Evolutionary conservation across 768 basidiomycete species (phyloP), one percentile per base, ranked within the genome.

Genomic region (Xerocomus potaroensis): DNA sequence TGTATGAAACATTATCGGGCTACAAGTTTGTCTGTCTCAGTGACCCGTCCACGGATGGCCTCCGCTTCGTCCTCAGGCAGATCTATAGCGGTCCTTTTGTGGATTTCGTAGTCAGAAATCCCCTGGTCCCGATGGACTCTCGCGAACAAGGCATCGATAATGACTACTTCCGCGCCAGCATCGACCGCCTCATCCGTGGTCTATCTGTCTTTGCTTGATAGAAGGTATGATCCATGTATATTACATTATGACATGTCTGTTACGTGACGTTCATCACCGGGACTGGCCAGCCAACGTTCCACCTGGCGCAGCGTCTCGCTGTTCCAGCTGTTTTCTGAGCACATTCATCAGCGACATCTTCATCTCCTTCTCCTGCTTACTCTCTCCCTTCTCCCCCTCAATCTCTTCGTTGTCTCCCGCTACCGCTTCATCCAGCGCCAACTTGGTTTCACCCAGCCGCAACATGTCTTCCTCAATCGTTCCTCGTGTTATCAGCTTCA

Each of bases 391-490:
- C 38, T 72, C 73, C 10, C 73, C 74, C 14, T 78, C 79, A 18
- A 71, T 76, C 27, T 85, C 84, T 8, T 72, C 71, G 36, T 80
- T 67, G 29, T 74, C 66, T 8, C 92, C 92, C 15, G 93, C 92
- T 24, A 98, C 94, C 3, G 93, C 93, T 62, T 93, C 90, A 61
- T 97, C 95, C 11, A 97, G 72, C 14, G 86, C 87, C 44, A 97
- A 72, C 68, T 97, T 97, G 27, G 91, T 93, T 66, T 87, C 75
- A 8, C 91, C 94, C 16, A 97, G 78, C 23, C 76, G 79, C 29
- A 92, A 71, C 83, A 99, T 98, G 65, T 96, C 93, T 66, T 99
- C 96, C 70, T 97, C 94, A 48, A 97, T 95, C 2, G 91, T 93
- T 3, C 84, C 88, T 50, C 79, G 83, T 2, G 91, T 87, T 54